Evolutionary conservation across 2,329 filamentous ascomycete genomes (phyloP), one percentile per base, ranked within the genome.

Genomic region (Ceratocystis alfenasii): DNA sequence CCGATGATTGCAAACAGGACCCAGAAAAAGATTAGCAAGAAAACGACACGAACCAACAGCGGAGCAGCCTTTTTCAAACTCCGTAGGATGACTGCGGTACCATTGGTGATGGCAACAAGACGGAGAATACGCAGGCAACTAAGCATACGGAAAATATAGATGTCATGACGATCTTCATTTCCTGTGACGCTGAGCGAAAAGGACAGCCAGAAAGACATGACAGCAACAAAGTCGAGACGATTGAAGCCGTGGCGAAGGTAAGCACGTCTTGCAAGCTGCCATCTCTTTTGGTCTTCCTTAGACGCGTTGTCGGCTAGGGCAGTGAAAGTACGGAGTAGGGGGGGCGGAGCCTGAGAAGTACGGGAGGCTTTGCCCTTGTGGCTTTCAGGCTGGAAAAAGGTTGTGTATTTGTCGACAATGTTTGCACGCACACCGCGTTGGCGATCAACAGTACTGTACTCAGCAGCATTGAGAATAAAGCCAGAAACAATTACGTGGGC

Each of bases 1-100:
- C 94, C 95, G 67, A 99, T 87, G 69, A 99, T 96, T 46, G 91
- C 94, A 76, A 99, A 99, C 10, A 97, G 78, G 53, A 99, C 82
- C 94, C 94, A 99, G 76, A 99, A 99, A 76, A 99, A 99, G 15
- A 89, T 83, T 70, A 99, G 91, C 25, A 99, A 79, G 73, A 99
- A 96, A 1, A 90, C 92, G 41, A 99, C 92, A 69, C 96, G 90
- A 30, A 96, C 84, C 28, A 99, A 83, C 45, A 96, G 79, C 1
- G 95, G 94, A 0, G 93, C 90, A 1, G 94, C 92, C 73, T 96
- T 95, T 74, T 99, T 99, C 68, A 99, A 76, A 81, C 93, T 97
- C 74, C 90, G 84, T 57, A 99, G 78, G 72, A 99, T 99, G 67
- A 97, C 92, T 64, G 92, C 88, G 66, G 95, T 99, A 70, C 94